A percentile compares a stretch with the other conserved stretches of the same genome.
phyloP scores from a whole-genome alignment of 805 yeast species.

The Starmera amethionina region DNA sequence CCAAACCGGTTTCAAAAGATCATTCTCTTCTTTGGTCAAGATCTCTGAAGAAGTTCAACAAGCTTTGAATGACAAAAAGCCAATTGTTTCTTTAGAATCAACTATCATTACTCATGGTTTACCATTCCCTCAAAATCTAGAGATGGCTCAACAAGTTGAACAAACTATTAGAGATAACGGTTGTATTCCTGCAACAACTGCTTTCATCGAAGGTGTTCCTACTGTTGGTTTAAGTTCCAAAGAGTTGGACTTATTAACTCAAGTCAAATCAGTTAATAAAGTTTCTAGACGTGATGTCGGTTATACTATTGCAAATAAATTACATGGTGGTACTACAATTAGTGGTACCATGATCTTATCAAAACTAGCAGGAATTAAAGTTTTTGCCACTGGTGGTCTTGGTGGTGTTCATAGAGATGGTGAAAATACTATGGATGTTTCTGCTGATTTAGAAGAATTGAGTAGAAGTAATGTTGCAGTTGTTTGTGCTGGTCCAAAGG shows the following conservation, averaged over 20 bases:
- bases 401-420: slow-evolving; percentile 89
- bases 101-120: slow-evolving; percentile 88
- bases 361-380: slow-evolving; percentile 62
- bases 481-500: slow-evolving; percentile 89
- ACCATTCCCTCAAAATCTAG: slow-evolving; percentile 68
- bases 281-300: slow-evolving; percentile 79
- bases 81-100: slow-evolving; percentile 77
- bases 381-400: slow-evolving; percentile 88
- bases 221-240: slow-evolving; percentile 47
- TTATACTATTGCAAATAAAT: slow-evolving; percentile 47
- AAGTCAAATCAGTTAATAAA: slow-evolving; percentile 33
- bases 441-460: slow-evolving; percentile 82
- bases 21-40: slow-evolving; percentile 8
- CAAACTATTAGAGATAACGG: slow-evolving; percentile 46
- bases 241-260: slow-evolving; percentile 41
- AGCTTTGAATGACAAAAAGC: slow-evolving; percentile 47
- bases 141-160: slow-evolving; percentile 68
- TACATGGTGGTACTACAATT: slow-evolving; percentile 85
- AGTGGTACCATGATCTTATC: slow-evolving; percentile 84
- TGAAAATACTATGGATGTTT: slow-evolving; percentile 64
- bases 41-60: slow-evolving; percentile 42
- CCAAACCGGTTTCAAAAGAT: background rate
- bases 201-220: slow-evolving; percentile 64
- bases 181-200: slow-evolving; percentile 79
- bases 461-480: slow-evolving; percentile 79